phyloP scores from a whole-genome alignment of 1,284 basidiomycete species.

The Rhodotorula sp. region DNA sequence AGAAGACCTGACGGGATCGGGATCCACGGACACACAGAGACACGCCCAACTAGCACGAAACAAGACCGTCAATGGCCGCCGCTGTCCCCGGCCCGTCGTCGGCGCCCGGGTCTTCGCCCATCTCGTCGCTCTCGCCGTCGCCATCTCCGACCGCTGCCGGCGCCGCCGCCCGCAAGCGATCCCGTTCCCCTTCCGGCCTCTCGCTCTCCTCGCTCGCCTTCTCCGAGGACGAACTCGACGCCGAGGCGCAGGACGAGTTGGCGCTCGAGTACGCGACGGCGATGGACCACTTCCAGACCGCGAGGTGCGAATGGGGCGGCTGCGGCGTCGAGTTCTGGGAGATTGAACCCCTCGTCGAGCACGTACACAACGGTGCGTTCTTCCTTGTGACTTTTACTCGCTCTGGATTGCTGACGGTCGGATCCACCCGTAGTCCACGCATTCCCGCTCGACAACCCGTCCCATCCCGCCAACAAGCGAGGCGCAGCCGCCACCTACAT shows the following conservation, averaged over 20 bases:
- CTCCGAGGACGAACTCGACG: conserved; percentile 8
- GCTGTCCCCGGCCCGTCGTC: not conserved
- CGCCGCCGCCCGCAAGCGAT: not conserved
- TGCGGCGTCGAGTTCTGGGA: conserved; percentile 38
- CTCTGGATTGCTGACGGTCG: no score
- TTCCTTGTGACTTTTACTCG: no score
- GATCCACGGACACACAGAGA: no score
- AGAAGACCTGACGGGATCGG: no score
- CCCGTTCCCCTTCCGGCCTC: conserved; percentile 6
- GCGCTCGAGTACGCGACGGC: conserved; percentile 2
- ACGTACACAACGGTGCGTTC: conserved; percentile 35
- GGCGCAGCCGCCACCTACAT: conserved; percentile 56
- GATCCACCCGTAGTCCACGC: conserved; percentile 34
- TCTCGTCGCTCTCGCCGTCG: not conserved
- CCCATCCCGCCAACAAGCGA: conserved; percentile 9
- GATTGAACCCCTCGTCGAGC: conserved; percentile 40
- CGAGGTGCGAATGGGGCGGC: conserved; percentile 38
- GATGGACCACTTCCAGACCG: conserved; percentile 8
- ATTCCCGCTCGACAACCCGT: conserved; percentile 29
- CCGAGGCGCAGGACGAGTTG: conserved; percentile 6
- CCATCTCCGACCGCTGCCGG: not conserved
- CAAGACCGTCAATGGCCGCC: not conserved
- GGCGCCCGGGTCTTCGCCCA: not conserved
- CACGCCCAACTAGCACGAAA: no score
- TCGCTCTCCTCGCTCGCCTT: conserved; percentile 3